Evolutionary conservation across 805 yeast genomes (phyloP), one percentile per base, ranked within the genome.

Genomic region (Pichia nakasei): DNA sequence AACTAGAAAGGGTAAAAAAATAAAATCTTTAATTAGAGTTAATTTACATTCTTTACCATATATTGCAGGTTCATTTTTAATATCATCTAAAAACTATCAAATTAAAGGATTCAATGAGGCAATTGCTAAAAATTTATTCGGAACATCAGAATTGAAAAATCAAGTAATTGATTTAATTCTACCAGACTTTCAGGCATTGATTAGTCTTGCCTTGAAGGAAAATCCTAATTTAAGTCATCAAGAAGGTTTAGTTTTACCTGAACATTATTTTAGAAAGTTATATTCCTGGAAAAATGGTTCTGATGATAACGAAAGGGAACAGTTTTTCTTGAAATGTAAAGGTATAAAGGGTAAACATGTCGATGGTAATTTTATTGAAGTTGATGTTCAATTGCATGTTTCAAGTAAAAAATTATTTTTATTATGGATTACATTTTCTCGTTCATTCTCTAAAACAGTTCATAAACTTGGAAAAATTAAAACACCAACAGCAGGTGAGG

Each of bases 371-470:
- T 42, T 52, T 3, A 64, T 88, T 22, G 73, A 71, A 44, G 71
- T 89, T 34, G 97, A 89, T 63, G 76, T 85, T 13, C 97, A 89
- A 61, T 58, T 91, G 41, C 70, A 96, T 45, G 85, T 85, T 3
- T 68, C 85, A 26, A 72, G 76, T 19, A 55, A 67, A 13, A 78
- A 75, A 18, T 68, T 79, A 8, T 72, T 73, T 42, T 78, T 85
- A 3, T 61, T 89, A 19, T 91, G 97, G 97, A 73, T 91, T 11
- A 86, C 96, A 0, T 88, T 85, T 58, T 81, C 91, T 1, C 77
- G 91, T 53, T 56, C 62, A 21, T 21, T 34, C 18, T 35, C 46
- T 3, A 19, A 35, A 29, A 26, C 29, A 21, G 13, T 12, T 20
- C 38, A 29, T 33, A 18, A 45, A 18, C 6, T 27, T 21, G 21